These are phyloP conservation scores for Pyrenophora tritici-repentis DNA, from an alignment of 2,329 filamentous ascomycete species.

Conservation along the genomic window DNA sequence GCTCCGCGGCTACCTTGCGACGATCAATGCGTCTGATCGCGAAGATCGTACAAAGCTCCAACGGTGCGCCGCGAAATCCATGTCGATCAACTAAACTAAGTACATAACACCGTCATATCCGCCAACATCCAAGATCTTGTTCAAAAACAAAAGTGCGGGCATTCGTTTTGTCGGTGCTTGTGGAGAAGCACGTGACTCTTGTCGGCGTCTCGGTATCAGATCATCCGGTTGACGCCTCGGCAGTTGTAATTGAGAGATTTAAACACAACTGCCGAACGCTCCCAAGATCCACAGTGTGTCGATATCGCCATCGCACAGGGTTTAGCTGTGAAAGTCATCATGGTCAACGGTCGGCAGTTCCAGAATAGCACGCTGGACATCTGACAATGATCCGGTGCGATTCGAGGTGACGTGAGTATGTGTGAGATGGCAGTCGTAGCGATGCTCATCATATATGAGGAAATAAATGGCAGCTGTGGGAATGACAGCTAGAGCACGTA, in stretches of 20 bases:
- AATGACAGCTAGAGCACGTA: slow-evolving; percentile 4
- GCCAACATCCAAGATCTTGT: too few species aligned
- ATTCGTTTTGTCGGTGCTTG: neutral
- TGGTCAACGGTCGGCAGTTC: slow-evolving; percentile 23
- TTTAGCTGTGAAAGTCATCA: slow-evolving; percentile 10
- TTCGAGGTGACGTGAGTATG: slow-evolving; percentile 1
- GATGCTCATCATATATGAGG: neutral
- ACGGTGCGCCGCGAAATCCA: too few species aligned
- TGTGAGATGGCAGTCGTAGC: slow-evolving; percentile 1
- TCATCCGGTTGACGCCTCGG: slow-evolving; percentile 12
- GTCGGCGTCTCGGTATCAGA: neutral
- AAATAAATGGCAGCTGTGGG: neutral
- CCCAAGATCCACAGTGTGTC: slow-evolving; percentile 13
- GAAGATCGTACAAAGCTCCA: too few species aligned
- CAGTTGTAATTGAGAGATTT: slow-evolving; percentile 21
- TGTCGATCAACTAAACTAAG: neutral
- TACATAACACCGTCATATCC: neutral
- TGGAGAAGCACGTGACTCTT: slow-evolving; percentile 9
- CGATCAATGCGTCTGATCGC: too few species aligned
- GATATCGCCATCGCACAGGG: slow-evolving; percentile 11
- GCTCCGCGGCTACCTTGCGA: too few species aligned
- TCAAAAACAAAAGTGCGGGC: neutral
- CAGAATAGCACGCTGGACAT: slow-evolving; percentile 10
- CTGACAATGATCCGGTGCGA: neutral
- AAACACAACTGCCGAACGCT: slow-evolving; percentile 23